These are phyloP conservation scores for Geranomyces variabilis DNA, from an alignment of 192 early-diverging fungal species.

Conservation along the genomic window DNA sequence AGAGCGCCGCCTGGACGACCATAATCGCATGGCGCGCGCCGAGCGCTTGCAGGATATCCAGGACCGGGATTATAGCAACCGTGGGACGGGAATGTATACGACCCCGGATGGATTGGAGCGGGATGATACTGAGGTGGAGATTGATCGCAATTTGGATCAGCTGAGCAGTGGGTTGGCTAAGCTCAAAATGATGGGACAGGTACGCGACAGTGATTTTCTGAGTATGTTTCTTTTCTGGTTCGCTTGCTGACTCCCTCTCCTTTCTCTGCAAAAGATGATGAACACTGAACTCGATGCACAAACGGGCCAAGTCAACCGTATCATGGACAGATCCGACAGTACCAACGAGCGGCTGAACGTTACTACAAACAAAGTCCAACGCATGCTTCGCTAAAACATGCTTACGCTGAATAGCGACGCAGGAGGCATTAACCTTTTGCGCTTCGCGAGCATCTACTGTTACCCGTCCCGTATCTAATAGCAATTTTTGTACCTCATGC, in stretches of 20 bases:
- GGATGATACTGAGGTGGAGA: conserved; percentile 55
- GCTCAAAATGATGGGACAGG: conserved; percentile 55
- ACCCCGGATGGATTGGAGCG: conserved; percentile 53
- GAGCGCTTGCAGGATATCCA: conserved; percentile 12
- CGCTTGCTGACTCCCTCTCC: too few relatives aligned
- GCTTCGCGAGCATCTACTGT: too few relatives aligned
- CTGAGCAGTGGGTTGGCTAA: conserved; percentile 42
- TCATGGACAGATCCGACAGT: conserved; percentile 41
- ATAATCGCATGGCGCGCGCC: conserved; percentile 22
- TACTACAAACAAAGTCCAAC: conserved; percentile 26
- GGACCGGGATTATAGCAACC: not conserved
- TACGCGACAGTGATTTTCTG: not conserved
- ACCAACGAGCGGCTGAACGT: conserved; percentile 42
- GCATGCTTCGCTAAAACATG: conserved; percentile 13
- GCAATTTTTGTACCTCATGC: too few relatives aligned
- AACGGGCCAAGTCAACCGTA: conserved; percentile 35
- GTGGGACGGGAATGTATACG: conserved; percentile 33
- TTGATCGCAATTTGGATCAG: conserved; percentile 59
- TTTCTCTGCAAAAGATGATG: conserved; percentile 36
- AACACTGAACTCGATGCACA: conserved; percentile 49
- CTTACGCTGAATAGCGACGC: too few relatives aligned
- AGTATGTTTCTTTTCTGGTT: too few relatives aligned
- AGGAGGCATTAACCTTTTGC: too few relatives aligned
- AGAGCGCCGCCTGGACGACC: conserved; percentile 20
- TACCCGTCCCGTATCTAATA: too few relatives aligned